A percentile compares a stretch with the other conserved stretches of the same genome.
These are phyloP conservation scores for Heracleum sosnowskyi DNA, from an alignment of 129 eudicot genomes.

Conservation along the genomic window DNA sequence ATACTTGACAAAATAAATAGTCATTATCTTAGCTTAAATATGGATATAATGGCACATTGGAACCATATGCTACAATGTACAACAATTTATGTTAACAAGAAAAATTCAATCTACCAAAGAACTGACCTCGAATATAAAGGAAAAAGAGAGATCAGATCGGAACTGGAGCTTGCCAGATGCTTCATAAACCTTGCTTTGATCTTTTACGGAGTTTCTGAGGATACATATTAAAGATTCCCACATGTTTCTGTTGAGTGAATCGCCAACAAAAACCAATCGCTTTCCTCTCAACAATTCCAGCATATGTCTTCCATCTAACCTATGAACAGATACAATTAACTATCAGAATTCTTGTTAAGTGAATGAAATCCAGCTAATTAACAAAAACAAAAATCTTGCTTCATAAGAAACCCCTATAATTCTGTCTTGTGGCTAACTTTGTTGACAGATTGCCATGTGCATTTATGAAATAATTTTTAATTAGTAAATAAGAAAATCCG, in stretches of 20 bases:
- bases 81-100: neutral
- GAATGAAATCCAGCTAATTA: neutral
- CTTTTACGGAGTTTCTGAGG: conserved; percentile 31
- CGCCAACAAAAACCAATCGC: conserved; percentile 47
- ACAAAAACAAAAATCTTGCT: neutral
- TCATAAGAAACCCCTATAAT: neutral
- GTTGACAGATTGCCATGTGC: neutral
- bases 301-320: conserved; percentile 32
- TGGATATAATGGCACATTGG: neutral
- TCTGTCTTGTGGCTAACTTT: neutral
- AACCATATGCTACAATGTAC: neutral
- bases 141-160: conserved; percentile 33
- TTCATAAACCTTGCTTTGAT: conserved; percentile 38
- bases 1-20: neutral
- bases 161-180: conserved; percentile 44
- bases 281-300: conserved; percentile 44
- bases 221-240: conserved; percentile 56
- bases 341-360: neutral
- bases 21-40: neutral
- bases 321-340: neutral
- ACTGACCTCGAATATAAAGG: conserved; percentile 6
- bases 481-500: neutral
- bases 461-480: neutral
- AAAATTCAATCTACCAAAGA: neutral
- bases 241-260: conserved; percentile 50